Conservation (phyloP, 148 eudicot species). For the Drosera capensis region DNA sequence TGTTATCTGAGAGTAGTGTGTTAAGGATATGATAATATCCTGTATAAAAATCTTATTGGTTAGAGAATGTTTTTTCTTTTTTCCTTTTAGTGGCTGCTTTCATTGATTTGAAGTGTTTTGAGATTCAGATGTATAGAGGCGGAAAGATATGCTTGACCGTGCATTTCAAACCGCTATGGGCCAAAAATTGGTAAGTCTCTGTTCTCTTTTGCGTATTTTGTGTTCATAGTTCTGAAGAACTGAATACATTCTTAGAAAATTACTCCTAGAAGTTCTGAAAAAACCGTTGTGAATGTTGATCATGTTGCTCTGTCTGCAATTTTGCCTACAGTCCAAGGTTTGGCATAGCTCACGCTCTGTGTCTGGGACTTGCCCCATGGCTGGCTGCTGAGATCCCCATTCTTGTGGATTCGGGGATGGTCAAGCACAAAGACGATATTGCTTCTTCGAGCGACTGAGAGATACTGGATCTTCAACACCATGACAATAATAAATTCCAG, state of each 20-base stretch:
- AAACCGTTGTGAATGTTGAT: not conserved
- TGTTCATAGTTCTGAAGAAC: not conserved
- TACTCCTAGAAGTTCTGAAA: no score
- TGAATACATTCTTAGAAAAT: no score
- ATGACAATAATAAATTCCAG: no score
- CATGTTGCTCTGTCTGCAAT: not conserved
- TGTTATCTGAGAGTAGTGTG: no score
- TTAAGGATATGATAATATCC: no score
- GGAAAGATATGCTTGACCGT: constrained; percentile 98
- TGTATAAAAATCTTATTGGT: no score
- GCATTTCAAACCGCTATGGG: constrained; percentile 91
- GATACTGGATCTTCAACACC: constrained; percentile 1
- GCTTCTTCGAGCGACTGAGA: constrained; percentile 56
- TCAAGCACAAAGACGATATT: constrained; percentile 89
- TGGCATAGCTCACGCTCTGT: constrained; percentile 92
- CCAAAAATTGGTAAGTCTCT: constrained; percentile 50
- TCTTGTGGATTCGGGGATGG: constrained; percentile 95
- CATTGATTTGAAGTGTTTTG: constrained; percentile 8
- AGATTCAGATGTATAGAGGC: constrained; percentile 81
- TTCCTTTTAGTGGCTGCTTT: no score
- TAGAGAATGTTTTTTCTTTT: no score
- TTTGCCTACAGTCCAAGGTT: constrained; percentile 68
- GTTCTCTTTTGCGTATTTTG: not conserved
- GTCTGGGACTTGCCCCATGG: constrained; percentile 99
- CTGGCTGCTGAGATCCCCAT: constrained; percentile 94